phyloP scores from a whole-genome alignment of 2,329 filamentous ascomycete species.

The Ophiosphaerella korrae region DNA sequence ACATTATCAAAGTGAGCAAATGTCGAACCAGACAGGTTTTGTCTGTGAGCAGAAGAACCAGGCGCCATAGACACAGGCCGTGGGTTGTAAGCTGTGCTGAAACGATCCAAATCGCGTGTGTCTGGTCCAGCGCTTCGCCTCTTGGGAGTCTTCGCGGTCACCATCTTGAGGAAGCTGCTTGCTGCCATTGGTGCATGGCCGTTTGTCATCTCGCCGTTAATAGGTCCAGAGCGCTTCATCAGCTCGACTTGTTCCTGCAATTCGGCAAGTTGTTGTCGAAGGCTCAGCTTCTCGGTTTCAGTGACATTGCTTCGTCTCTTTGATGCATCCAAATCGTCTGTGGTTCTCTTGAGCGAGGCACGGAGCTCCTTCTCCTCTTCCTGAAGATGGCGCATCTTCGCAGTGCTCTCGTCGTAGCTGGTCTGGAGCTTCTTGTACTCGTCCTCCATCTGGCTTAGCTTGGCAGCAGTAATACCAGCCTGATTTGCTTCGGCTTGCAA shows the following conservation, averaged over 20 bases:
- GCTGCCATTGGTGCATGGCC: constrained; percentile 59
- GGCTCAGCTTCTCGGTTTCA: constrained; percentile 82
- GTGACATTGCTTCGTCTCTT: constrained; percentile 75
- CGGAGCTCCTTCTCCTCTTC: constrained; percentile 88
- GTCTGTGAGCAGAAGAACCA: constrained; percentile 65
- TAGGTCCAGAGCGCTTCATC: constrained; percentile 76
- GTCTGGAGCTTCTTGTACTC: constrained; percentile 92
- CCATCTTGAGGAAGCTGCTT: constrained; percentile 90
- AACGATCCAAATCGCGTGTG: constrained; percentile 82
- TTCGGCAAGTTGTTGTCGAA: constrained; percentile 86
- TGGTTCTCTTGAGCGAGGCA: constrained; percentile 80
- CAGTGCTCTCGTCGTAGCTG: constrained; percentile 86
- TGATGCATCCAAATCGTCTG: constrained; percentile 78
- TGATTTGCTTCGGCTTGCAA: constrained; percentile 96
- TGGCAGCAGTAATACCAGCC: constrained; percentile 91
- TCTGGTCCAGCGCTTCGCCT: constrained; percentile 89
- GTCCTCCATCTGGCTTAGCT: constrained; percentile 87
- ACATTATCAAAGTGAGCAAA: constrained; percentile 88
- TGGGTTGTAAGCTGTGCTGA: constrained; percentile 91
- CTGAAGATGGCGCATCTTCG: constrained; percentile 90
- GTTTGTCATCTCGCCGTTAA: constrained; percentile 71
- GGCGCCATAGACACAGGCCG: constrained; percentile 96
- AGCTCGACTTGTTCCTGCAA: constrained; percentile 91
- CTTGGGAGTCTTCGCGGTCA: constrained; percentile 96
- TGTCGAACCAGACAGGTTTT: constrained; percentile 74